phyloP scores from a whole-genome alignment of 1,139 yeast species.

The Pichia sp. region DNA sequence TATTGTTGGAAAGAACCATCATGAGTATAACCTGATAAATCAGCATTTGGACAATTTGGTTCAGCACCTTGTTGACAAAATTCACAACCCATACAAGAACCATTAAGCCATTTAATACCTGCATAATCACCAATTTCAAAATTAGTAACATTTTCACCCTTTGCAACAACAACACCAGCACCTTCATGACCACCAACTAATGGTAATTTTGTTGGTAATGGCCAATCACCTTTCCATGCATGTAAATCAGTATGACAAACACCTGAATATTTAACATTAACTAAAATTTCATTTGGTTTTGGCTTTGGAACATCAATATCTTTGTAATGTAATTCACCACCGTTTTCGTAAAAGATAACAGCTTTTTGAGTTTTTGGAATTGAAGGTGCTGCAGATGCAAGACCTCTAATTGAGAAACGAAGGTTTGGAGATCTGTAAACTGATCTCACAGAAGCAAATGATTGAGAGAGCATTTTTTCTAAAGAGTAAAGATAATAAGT shows the following conservation, averaged over 20 bases:
- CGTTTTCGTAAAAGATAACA: constrained; percentile 40
- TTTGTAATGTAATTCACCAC: constrained; percentile 46
- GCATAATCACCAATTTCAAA: constrained; percentile 68
- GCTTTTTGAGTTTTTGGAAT: constrained; percentile 43
- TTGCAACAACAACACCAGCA: constrained; percentile 71
- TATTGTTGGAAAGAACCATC: constrained; percentile 79
- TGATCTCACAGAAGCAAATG: constrained; percentile 1
- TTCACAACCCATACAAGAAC: constrained; percentile 67
- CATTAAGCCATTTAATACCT: constrained; percentile 72
- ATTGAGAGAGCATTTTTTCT: constrained; percentile 1
- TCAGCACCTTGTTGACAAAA: constrained; percentile 58
- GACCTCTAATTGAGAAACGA: constrained; percentile 4
- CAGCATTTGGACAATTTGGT: constrained; percentile 63
- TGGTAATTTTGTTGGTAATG: constrained; percentile 58
- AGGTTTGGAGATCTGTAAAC: background rate
- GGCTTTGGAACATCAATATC: constrained; percentile 67
- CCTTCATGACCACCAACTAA: constrained; percentile 82
- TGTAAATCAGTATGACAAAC: constrained; percentile 77
- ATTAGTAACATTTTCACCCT: constrained; percentile 59
- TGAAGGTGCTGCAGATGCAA: constrained; percentile 13
- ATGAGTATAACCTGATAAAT: constrained; percentile 69
- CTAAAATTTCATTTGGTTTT: constrained; percentile 58
- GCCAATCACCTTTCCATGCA: constrained; percentile 82
- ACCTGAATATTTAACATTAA: constrained; percentile 68
- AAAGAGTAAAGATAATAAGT: too few species aligned